Evolutionary conservation across 1,139 yeast species (phyloP).

Genomic region (Insectozyma bohioensis): DNA sequence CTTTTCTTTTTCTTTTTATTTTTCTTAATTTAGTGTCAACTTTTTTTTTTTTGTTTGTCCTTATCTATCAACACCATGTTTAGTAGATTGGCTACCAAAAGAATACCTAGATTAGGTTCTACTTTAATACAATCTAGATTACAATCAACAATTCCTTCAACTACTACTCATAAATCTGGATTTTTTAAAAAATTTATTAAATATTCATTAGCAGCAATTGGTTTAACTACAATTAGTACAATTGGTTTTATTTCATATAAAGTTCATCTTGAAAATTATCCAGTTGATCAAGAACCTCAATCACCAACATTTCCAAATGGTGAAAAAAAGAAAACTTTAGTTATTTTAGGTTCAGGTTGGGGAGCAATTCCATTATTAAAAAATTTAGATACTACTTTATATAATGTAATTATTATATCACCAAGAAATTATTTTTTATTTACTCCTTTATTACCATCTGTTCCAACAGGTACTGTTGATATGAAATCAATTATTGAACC

Average conservation of each 20-base stretch:
- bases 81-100: constrained; percentile 3
- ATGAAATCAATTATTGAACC: constrained; percentile 87
- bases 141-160: not conserved
- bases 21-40: no score
- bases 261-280: constrained; percentile 61
- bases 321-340: constrained; percentile 79
- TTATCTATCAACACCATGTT: constrained; percentile 2
- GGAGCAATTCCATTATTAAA: constrained; percentile 80
- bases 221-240: constrained; percentile 18
- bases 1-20: no score
- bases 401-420: constrained; percentile 83
- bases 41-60: no score
- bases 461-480: constrained; percentile 91
- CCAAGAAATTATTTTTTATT: constrained; percentile 93
- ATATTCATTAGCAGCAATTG: constrained; percentile 6
- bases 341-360: constrained; percentile 93
- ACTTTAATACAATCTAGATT: no score
- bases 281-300: constrained; percentile 54
- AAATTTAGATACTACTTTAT: constrained; percentile 77
- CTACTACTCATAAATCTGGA: not conserved
- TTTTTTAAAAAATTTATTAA: constrained; percentile 4
- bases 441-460: constrained; percentile 89
- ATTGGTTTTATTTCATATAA: constrained; percentile 53
- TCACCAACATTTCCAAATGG: constrained; percentile 59
- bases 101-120: no score